Percentiles rank a stretch among this genome's conserved stretches.
These are phyloP conservation scores for Boletus edulis DNA, from an alignment of 768 basidiomycete species.

Conservation along the genomic window DNA sequence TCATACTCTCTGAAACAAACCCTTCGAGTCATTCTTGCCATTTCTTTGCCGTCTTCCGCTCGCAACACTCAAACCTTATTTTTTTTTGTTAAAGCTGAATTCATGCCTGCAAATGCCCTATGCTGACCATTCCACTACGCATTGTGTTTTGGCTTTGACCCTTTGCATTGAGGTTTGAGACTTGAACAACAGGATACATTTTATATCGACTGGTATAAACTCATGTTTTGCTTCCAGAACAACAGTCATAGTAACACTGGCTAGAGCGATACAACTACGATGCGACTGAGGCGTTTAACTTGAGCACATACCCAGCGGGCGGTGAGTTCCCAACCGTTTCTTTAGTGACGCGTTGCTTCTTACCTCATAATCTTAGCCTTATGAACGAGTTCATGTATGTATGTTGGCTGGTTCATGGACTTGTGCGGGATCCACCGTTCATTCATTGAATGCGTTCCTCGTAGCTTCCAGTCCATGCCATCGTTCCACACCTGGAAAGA, in stretches of 20 bases:
- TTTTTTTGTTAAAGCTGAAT: too few species aligned
- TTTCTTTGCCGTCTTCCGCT: neutral
- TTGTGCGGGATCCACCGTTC: too few species aligned
- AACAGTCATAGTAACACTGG: neutral
- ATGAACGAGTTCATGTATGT: too few species aligned
- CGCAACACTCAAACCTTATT: too few species aligned
- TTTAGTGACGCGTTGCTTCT: too few species aligned
- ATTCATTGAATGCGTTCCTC: neutral
- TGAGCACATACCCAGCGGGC: too few species aligned
- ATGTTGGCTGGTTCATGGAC: neutral
- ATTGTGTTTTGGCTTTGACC: slow-evolving; percentile 56
- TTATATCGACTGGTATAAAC: slow-evolving; percentile 60
- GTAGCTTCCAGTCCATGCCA: slow-evolving; percentile 62
- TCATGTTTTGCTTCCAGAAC: neutral
- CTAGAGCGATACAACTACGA: slow-evolving; percentile 59
- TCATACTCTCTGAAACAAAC: slow-evolving; percentile 44
- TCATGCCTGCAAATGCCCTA: slow-evolving; percentile 43
- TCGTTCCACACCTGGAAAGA: slow-evolving; percentile 60
- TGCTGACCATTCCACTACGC: slow-evolving; percentile 58
- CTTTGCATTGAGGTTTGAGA: slow-evolving; percentile 48
- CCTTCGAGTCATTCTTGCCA: slow-evolving; percentile 34
- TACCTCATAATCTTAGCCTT: too few species aligned
- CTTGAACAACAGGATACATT: slow-evolving; percentile 49
- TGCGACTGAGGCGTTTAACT: slow-evolving; percentile 49
- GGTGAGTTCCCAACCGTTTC: neutral